These are phyloP conservation scores for Plantago lanceolata DNA, from an alignment of 305 asterid genomes.

Conservation along the genomic window DNA sequence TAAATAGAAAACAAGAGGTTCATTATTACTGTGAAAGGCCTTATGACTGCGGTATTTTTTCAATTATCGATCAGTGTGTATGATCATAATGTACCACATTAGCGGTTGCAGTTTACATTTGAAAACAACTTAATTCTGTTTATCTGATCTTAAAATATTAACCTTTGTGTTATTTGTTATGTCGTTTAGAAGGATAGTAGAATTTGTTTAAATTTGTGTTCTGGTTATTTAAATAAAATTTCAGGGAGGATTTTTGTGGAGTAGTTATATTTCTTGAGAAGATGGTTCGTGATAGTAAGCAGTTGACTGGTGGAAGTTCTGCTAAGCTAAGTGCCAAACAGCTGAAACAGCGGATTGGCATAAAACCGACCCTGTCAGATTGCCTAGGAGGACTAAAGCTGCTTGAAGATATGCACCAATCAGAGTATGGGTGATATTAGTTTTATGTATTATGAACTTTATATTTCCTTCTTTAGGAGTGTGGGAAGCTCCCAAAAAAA, in stretches of 20 bases:
- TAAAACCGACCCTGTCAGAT: slow-evolving; percentile 62
- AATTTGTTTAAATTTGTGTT: not conserved
- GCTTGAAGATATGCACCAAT: slow-evolving; percentile 67
- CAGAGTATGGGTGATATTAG: slow-evolving; percentile 46
- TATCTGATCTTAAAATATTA: not conserved
- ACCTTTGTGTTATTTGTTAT: not conserved
- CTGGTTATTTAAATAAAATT: slow-evolving; percentile 10
- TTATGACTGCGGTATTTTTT: not conserved
- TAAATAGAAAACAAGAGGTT: too few species aligned
- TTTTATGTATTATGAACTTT: not conserved
- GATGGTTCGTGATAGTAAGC: slow-evolving; percentile 60
- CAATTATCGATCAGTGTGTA: not conserved
- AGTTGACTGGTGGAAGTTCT: slow-evolving; percentile 44
- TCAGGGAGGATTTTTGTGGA: slow-evolving; percentile 57
- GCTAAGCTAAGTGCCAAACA: slow-evolving; percentile 42
- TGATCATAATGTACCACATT: not conserved
- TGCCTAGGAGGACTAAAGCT: slow-evolving; percentile 65
- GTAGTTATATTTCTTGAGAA: slow-evolving; percentile 55
- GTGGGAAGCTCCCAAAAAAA: too few species aligned
- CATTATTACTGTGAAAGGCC: too few species aligned
- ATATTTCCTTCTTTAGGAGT: not conserved
- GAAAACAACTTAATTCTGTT: slow-evolving; percentile 2
- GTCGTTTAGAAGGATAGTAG: slow-evolving; percentile 3
- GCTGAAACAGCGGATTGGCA: slow-evolving; percentile 54
- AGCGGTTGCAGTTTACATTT: not conserved